A percentile compares a stretch with the other conserved stretches of the same genome.
Evolutionary conservation across 148 eudicot species (phyloP).

Genomic region (Rhododendron simsii): DNA sequence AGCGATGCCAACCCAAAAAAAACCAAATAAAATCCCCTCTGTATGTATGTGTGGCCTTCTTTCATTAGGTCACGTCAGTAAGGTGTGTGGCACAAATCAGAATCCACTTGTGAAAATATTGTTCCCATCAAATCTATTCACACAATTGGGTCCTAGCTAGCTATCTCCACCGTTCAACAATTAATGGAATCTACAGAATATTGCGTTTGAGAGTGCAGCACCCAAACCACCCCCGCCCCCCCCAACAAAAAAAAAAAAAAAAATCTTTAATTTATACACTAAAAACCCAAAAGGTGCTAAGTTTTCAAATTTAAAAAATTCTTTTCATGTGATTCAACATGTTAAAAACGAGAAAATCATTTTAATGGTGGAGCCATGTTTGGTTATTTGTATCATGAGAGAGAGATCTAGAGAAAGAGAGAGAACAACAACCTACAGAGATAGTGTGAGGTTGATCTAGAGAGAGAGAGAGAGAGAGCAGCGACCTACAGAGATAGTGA

Average conservation of each 20-base stretch:
- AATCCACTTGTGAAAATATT: constrained; percentile 4
- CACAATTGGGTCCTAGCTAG: not conserved
- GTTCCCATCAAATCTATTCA: not conserved
- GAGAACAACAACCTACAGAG: no score
- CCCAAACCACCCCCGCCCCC: not conserved
- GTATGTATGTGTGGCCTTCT: not conserved
- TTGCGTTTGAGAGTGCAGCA: not conserved
- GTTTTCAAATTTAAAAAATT: not conserved
- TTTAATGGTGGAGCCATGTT: no score
- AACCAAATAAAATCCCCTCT: not conserved
- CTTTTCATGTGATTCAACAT: not conserved
- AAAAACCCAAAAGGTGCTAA: not conserved
- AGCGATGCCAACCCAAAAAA: not conserved
- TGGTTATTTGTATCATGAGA: no score
- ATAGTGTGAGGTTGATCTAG: no score
- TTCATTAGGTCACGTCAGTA: not conserved
- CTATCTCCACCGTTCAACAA: not conserved
- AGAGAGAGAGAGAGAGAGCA: no score
- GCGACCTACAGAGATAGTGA: no score
- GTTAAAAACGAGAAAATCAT: not conserved
- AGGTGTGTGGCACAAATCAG: constrained; percentile 4
- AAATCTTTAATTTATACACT: not conserved
- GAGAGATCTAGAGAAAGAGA: no score
- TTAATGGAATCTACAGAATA: not conserved
- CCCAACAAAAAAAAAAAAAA: not conserved